phyloP scores from a whole-genome alignment of 202 grass and related monocot species.

The Setaria italica region DNA sequence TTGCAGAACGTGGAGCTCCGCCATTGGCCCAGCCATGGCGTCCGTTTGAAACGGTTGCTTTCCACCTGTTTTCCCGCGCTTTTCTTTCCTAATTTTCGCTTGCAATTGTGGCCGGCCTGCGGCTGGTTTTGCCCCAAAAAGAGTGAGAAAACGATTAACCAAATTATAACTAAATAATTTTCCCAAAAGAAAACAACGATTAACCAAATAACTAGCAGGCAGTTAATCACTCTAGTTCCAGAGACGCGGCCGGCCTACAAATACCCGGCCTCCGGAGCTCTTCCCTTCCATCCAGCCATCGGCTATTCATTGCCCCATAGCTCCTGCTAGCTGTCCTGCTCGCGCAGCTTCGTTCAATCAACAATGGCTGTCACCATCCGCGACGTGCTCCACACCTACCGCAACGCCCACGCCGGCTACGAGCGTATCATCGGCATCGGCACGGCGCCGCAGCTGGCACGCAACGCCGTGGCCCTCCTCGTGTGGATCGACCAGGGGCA shows the following conservation, averaged over 20 bases:
- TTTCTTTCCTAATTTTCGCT: no score
- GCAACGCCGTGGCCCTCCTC: slow-evolving; percentile 61
- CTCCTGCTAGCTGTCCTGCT: neutral
- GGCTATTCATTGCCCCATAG: neutral
- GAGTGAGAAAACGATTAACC: slow-evolving; percentile 6
- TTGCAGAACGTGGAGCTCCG: neutral
- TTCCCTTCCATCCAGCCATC: neutral
- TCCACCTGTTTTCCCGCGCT: neutral
- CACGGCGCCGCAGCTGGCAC: neutral
- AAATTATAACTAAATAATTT: neutral
- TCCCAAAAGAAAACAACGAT: neutral
- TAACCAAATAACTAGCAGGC: neutral
- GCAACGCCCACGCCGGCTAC: slow-evolving; percentile 31
- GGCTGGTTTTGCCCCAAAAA: neutral
- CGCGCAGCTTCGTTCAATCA: neutral
- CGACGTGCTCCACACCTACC: slow-evolving; percentile 49
- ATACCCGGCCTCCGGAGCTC: neutral
- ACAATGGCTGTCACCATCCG: slow-evolving; percentile 35
- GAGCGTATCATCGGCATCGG: slow-evolving; percentile 25
- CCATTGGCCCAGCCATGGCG: neutral
- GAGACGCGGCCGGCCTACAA: neutral
- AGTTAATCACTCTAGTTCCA: neutral
- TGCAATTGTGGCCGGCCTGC: neutral
- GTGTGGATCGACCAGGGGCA: slow-evolving; percentile 57
- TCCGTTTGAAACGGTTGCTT: neutral